Conservation (phyloP, 2,329 filamentous ascomycete genomes). For the Myotisia sp. region DNA sequence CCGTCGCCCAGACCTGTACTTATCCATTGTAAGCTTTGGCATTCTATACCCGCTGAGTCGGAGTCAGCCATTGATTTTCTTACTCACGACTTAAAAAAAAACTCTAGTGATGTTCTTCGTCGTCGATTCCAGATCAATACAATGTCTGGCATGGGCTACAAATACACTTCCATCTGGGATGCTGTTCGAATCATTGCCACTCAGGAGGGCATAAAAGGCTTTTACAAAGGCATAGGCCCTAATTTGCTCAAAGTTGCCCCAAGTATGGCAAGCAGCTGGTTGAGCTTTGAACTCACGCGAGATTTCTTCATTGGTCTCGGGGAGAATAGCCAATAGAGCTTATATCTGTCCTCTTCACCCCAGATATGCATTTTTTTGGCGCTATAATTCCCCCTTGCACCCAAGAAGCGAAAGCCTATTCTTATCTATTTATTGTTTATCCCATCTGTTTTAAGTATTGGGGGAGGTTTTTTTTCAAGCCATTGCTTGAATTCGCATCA, state of each 20-base stretch:
- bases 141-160: slow-evolving; percentile 95
- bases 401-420: no score
- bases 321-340: background rate
- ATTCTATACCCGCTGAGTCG: background rate
- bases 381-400: no score
- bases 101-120: slow-evolving; percentile 66
- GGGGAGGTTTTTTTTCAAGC: no score
- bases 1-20: slow-evolving; percentile 91
- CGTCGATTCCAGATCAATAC: slow-evolving; percentile 97
- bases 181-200: slow-evolving; percentile 67
- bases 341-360: background rate
- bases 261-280: slow-evolving; percentile 97
- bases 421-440: no score
- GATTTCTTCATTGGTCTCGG: slow-evolving; percentile 59
- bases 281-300: slow-evolving; percentile 87
- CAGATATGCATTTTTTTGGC: background rate
- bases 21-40: slow-evolving; percentile 75
- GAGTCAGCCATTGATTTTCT: background rate
- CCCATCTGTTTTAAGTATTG: no score
- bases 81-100: slow-evolving; percentile 6
- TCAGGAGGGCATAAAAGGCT: slow-evolving; percentile 67
- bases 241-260: slow-evolving; percentile 95
- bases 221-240: slow-evolving; percentile 93
- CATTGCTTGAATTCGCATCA: no score
- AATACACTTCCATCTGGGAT: slow-evolving; percentile 77